Percentiles rank a stretch among this genome's conserved stretches.
These are phyloP conservation scores for Mucor saturninus DNA, from an alignment of 371 early-diverging fungal species.

Conservation along the genomic window DNA sequence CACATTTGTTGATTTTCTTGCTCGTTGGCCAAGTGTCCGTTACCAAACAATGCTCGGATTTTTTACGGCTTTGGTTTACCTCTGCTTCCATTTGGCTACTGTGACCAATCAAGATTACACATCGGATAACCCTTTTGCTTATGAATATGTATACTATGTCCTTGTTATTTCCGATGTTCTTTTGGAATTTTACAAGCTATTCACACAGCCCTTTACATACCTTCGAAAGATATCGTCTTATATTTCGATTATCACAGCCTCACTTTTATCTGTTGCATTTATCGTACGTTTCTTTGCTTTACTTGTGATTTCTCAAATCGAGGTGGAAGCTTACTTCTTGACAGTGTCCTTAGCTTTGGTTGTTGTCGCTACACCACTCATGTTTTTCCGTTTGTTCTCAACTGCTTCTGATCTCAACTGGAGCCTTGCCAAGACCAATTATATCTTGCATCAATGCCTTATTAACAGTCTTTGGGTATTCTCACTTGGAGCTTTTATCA, in stretches of 20 bases:
- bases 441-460: conserved; percentile 37
- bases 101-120: conserved; percentile 41
- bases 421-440: conserved; percentile 33
- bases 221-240: conserved; percentile 34
- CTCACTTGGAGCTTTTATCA: conserved; percentile 20
- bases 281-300: conserved; percentile 33
- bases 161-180: conserved; percentile 43
- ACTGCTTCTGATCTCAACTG: conserved; percentile 36
- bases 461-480: conserved; percentile 39
- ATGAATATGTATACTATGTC: conserved; percentile 47
- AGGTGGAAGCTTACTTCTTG: conserved; percentile 17
- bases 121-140: conserved; percentile 23
- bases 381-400: conserved; percentile 40
- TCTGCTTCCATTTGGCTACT: conserved; percentile 40
- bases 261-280: conserved; percentile 28
- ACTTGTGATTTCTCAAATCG: conserved; percentile 17
- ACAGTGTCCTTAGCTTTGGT: conserved; percentile 29
- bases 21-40: conserved; percentile 44
- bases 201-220: conserved; percentile 23
- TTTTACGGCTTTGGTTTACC: conserved; percentile 32
- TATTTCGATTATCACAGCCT: conserved; percentile 25
- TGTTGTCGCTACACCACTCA: conserved; percentile 42
- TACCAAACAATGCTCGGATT: conserved; percentile 40
- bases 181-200: conserved; percentile 31
- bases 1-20: conserved; percentile 27